Evolutionary conservation across 2,329 filamentous ascomycete species (phyloP).

Genomic region (Byssochlamys sp.): DNA sequence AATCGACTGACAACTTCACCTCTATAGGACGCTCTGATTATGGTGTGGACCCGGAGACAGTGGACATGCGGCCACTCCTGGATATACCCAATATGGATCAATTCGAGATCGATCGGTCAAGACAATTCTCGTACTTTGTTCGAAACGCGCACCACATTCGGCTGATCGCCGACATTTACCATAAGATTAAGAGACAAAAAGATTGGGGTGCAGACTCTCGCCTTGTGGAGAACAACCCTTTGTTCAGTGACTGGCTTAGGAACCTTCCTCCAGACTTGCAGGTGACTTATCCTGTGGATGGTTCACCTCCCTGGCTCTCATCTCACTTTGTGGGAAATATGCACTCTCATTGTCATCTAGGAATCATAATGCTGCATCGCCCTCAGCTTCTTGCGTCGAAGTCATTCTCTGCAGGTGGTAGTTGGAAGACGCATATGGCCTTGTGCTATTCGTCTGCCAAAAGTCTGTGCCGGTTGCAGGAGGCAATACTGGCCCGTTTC

Average conservation of each 20-base stretch:
- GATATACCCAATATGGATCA: constrained; percentile 60
- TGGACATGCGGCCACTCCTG: constrained; percentile 62
- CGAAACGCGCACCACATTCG: constrained; percentile 69
- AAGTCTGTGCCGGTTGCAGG: constrained; percentile 73
- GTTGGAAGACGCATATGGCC: constrained; percentile 82
- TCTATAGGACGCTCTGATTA: constrained; percentile 64
- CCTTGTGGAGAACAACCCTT: constrained; percentile 68
- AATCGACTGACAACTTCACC: constrained; percentile 10
- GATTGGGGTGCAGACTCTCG: constrained; percentile 82
- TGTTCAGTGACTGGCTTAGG: constrained; percentile 64
- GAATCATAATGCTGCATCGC: constrained; percentile 74
- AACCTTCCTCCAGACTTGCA: constrained; percentile 71
- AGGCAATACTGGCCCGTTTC: constrained; percentile 66
- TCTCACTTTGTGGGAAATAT: constrained; percentile 83
- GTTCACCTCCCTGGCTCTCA: constrained; percentile 70
- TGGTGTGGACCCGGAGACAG: constrained; percentile 61
- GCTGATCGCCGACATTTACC: constrained; percentile 65
- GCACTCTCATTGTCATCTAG: constrained; percentile 79
- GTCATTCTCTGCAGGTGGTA: constrained; percentile 57
- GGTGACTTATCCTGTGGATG: constrained; percentile 66
- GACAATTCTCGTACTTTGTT: constrained; percentile 74
- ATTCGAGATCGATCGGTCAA: constrained; percentile 64
- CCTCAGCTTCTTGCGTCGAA: constrained; percentile 75
- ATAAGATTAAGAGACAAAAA: constrained; percentile 61
- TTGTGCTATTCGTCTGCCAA: constrained; percentile 79